phyloP scores from a whole-genome alignment of 176 grass and related monocot species.

The Ampelocalamus luodianensis region DNA sequence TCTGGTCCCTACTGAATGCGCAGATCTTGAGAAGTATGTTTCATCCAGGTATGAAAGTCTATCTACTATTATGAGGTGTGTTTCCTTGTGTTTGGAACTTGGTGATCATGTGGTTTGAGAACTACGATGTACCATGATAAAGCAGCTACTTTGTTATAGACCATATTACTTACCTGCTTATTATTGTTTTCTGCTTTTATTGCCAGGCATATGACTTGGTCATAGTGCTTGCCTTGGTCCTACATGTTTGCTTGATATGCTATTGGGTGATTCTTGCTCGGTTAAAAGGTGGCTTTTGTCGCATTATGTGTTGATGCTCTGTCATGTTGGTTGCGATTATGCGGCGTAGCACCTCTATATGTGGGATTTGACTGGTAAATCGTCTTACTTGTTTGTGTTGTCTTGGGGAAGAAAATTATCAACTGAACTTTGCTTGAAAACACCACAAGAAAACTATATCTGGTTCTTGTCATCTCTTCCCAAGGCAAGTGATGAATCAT shows the following conservation, averaged over 20 bases:
- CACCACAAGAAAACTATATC: constrained; percentile 33
- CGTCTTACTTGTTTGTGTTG: constrained; percentile 32
- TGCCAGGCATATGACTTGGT: constrained; percentile 59
- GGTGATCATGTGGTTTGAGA: constrained; percentile 42
- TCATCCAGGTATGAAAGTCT: constrained; percentile 58
- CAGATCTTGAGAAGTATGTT: constrained; percentile 34
- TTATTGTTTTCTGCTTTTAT: constrained; percentile 52
- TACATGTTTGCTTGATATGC: constrained; percentile 47
- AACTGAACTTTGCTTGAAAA: constrained; percentile 46
- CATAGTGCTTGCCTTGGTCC: constrained; percentile 50
- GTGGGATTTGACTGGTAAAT: constrained; percentile 30
- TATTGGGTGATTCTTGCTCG: constrained; percentile 45
- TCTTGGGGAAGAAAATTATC: constrained; percentile 30
- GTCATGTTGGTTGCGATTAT: constrained; percentile 24
- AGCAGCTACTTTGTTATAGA: constrained; percentile 50
- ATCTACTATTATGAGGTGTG: constrained; percentile 44
- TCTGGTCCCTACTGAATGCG: constrained; percentile 69
- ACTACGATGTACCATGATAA: constrained; percentile 51
- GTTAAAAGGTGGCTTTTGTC: constrained; percentile 46
- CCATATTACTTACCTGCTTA: constrained; percentile 57
- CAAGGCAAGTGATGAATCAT: constrained; percentile 30
- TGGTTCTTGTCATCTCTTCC: constrained; percentile 17
- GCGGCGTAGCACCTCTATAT: constrained; percentile 5
- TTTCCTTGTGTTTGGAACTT: constrained; percentile 40
- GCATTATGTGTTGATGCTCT: constrained; percentile 30